Conservation (phyloP, 805 yeast species). For the Diddensiella santjacobensis region DNA sequence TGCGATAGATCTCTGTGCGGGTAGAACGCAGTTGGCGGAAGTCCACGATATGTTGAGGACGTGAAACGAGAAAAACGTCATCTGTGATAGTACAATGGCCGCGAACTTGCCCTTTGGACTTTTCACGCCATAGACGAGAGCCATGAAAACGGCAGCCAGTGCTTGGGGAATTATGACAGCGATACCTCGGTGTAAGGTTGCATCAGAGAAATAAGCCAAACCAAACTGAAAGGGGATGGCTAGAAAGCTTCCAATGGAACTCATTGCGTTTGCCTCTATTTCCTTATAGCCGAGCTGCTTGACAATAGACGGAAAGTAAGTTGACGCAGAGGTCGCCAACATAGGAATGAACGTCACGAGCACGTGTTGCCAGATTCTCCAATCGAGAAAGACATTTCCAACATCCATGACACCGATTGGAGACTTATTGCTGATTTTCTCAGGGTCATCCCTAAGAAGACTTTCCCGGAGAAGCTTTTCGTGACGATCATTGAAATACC, state of each 20-base stretch:
- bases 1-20: slow-evolving; percentile 15
- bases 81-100: slow-evolving; percentile 12
- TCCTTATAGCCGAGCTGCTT: slow-evolving; percentile 56
- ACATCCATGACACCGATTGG: slow-evolving; percentile 43
- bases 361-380: slow-evolving; percentile 48
- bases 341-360: slow-evolving; percentile 51
- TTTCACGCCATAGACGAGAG: slow-evolving; percentile 7
- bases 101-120: slow-evolving; percentile 13
- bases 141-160: slow-evolving; percentile 9
- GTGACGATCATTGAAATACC: slow-evolving; percentile 6
- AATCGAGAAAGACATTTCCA: slow-evolving; percentile 46
- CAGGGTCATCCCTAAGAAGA: slow-evolving; percentile 11
- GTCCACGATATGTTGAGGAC: slow-evolving; percentile 16
- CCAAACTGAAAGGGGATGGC: slow-evolving; percentile 16
- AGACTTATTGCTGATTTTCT: slow-evolving; percentile 40
- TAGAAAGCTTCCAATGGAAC: slow-evolving; percentile 19
- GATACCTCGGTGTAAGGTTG: slow-evolving; percentile 7
- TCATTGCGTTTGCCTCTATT: slow-evolving; percentile 61
- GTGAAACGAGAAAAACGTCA: slow-evolving; percentile 10
- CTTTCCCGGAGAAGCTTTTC: slow-evolving; percentile 3
- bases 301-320: slow-evolving; percentile 59
- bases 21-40: slow-evolving; percentile 16
- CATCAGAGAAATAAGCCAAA: slow-evolving; percentile 13
- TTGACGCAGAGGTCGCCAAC: slow-evolving; percentile 56
- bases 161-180: slow-evolving; percentile 15